Percentiles rank a stretch among this genome's conserved stretches.
Conservation (phyloP, 1,139 yeast species). For the Pichia kudriavzevii region DNA sequence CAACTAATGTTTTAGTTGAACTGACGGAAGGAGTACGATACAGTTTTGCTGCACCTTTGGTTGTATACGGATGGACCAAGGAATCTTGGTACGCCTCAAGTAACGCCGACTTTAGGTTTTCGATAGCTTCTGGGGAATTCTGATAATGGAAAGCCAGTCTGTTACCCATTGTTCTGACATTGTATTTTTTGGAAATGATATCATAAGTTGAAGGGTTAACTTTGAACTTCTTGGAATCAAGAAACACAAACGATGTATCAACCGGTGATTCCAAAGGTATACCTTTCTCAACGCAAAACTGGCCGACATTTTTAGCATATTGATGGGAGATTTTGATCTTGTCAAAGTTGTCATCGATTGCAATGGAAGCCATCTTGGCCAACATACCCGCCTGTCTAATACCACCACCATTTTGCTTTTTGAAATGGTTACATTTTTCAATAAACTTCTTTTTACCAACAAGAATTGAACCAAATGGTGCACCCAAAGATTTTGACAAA, state of each 20-base stretch:
- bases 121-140: constrained; percentile 57
- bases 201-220: constrained; percentile 53
- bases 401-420: constrained; percentile 94
- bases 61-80: constrained; percentile 20
- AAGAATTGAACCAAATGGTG: constrained; percentile 87
- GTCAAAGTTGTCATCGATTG: constrained; percentile 67
- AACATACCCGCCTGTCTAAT: constrained; percentile 84
- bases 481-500: constrained; percentile 85
- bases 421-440: constrained; percentile 73
- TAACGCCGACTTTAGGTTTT: constrained; percentile 53
- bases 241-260: constrained; percentile 79
- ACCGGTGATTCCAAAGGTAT: constrained; percentile 66
- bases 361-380: constrained; percentile 72
- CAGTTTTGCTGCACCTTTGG: constrained; percentile 22
- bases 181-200: constrained; percentile 42
- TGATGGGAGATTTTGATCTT: constrained; percentile 51
- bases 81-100: constrained; percentile 50
- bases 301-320: constrained; percentile 61
- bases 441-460: constrained; percentile 63
- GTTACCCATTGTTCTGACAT: constrained; percentile 64
- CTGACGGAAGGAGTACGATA: constrained; percentile 20
- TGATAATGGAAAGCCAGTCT: constrained; percentile 80
- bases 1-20: constrained; percentile 9
- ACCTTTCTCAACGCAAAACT: constrained; percentile 46
- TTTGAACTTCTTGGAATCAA: constrained; percentile 54